phyloP scores from a whole-genome alignment of 2,329 filamentous ascomycete species.

The Cladobotryum protrusum region DNA sequence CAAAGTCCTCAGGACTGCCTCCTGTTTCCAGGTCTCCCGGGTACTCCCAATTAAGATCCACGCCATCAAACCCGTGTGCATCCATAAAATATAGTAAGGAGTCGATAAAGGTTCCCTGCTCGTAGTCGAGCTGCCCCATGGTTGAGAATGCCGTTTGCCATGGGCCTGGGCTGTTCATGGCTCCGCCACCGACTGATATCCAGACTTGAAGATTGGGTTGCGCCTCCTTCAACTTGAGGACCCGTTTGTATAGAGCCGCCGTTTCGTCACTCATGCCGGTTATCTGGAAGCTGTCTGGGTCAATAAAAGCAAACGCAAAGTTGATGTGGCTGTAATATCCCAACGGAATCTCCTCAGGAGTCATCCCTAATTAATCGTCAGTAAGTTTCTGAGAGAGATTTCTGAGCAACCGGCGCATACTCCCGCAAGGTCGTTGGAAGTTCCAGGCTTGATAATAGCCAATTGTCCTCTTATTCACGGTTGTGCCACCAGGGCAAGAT shows the following conservation, averaged over 20 bases:
- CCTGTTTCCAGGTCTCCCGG: constrained; percentile 21
- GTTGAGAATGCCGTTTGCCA: constrained; percentile 17
- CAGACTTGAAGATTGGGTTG: constrained; percentile 5
- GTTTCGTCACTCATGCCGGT: not conserved
- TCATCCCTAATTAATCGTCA: not conserved
- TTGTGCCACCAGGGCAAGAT: constrained; percentile 1
- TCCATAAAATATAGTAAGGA: constrained; percentile 24
- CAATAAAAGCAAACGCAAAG: constrained; percentile 30
- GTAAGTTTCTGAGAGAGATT: not conserved
- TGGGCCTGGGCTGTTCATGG: constrained; percentile 30
- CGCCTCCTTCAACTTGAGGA: constrained; percentile 4
- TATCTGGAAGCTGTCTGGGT: constrained; percentile 23
- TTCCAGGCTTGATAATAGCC: constrained; percentile 30
- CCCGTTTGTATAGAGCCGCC: constrained; percentile 4
- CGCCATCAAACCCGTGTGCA: constrained; percentile 23
- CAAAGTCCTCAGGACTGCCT: constrained; percentile 18
- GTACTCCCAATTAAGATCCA: constrained; percentile 28
- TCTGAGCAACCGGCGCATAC: not conserved
- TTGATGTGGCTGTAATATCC: constrained; percentile 27
- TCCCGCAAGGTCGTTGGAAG: constrained; percentile 16
- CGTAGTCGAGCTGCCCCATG: constrained; percentile 18
- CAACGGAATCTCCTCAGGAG: constrained; percentile 20
- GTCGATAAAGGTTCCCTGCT: constrained; percentile 30
- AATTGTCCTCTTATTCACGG: constrained; percentile 15
- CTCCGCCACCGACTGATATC: constrained; percentile 16